Percentiles rank a stretch among this genome's conserved stretches.
These are phyloP conservation scores for Agrocybe chaxingu DNA, from an alignment of 768 basidiomycete genomes.

Conservation along the genomic window DNA sequence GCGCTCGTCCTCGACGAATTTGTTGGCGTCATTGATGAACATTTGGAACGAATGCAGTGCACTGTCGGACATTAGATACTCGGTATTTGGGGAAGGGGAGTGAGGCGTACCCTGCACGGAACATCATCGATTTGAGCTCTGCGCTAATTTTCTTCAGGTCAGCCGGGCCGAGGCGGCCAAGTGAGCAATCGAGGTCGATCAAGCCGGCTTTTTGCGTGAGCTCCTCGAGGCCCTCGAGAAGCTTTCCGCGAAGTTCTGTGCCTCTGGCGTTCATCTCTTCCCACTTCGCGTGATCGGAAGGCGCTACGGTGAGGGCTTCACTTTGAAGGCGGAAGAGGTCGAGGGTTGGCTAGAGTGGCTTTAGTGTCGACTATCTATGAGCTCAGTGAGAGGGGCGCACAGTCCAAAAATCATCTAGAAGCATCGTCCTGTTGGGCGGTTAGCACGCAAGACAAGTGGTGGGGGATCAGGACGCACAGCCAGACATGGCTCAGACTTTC, in stretches of 20 bases:
- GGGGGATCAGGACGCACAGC: slow-evolving; percentile 19
- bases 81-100: not conserved
- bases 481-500: slow-evolving; percentile 35
- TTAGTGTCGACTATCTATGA: no score
- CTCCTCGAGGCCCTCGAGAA: slow-evolving; percentile 29
- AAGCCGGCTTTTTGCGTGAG: slow-evolving; percentile 33
- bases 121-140: slow-evolving; percentile 36
- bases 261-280: slow-evolving; percentile 22
- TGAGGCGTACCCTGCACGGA: slow-evolving; percentile 31
- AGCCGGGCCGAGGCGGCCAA: slow-evolving; percentile 37
- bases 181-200: slow-evolving; percentile 39
- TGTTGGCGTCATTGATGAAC: slow-evolving; percentile 31
- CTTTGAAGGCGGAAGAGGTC: slow-evolving; percentile 31
- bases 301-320: slow-evolving; percentile 25
- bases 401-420: slow-evolving; percentile 11
- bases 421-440: not conserved
- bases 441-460: not conserved
- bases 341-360: slow-evolving; percentile 20
- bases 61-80: slow-evolving; percentile 15
- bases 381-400: not conserved
- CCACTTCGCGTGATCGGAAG: slow-evolving; percentile 35
- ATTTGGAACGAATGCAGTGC: slow-evolving; percentile 35
- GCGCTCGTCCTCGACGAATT: slow-evolving; percentile 8
- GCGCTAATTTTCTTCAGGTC: slow-evolving; percentile 36
- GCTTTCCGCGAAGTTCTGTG: slow-evolving; percentile 19